Evolutionary conservation across 495 filamentous ascomycete species (phyloP), one percentile per base, ranked within the genome.

Genomic region (Durotheca rogersii): DNA sequence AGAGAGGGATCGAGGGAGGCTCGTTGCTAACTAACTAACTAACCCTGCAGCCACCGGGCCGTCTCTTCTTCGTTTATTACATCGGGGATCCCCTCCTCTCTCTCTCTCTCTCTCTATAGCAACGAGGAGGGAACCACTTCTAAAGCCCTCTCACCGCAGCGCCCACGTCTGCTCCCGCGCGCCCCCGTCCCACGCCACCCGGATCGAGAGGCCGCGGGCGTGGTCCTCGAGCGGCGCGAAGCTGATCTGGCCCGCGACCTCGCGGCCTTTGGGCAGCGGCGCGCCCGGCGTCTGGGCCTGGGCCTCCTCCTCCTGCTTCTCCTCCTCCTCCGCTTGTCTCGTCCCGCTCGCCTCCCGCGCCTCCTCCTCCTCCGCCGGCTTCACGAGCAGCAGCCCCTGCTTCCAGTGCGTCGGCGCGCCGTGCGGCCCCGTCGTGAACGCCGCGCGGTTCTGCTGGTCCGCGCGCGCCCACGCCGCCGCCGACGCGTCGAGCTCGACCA

Each of bases 391-490:
- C 18, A 92, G 79, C 4, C 87, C 89, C 67, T 94, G 89, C 69
- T 85, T 88, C 89, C 89, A 94, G 72, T 94, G 89, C 17, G 89
- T 94, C 53, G 83, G 85, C 62, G 81, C 83, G 41, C 81, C 80
- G 39, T 84, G 82, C 25, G 89, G 89, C 3, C 88, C 88, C 20
- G 89, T 94, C 34, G 87, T 89, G 63, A 94, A 93, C 12, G 74
- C 72, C 15, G 81, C 70, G 15, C 77, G 72, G 64, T 78, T 76
- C 18, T 67, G 56, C 29, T 48, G 39, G 15, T 67, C 61, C 14
- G 47, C n/a, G 63, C 65, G 35, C 40, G 63, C 16, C 33, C 54
- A 56, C 12, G 31, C 23, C 19, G 21, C 23, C 0, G 56, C 51
- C 0, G 38, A 12, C 0, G 50, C 41, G 31, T 34, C n/a, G 16